These are phyloP conservation scores for Gyromitra esculenta DNA, from an alignment of 2,329 filamentous ascomycete genomes.

Conservation along the genomic window DNA sequence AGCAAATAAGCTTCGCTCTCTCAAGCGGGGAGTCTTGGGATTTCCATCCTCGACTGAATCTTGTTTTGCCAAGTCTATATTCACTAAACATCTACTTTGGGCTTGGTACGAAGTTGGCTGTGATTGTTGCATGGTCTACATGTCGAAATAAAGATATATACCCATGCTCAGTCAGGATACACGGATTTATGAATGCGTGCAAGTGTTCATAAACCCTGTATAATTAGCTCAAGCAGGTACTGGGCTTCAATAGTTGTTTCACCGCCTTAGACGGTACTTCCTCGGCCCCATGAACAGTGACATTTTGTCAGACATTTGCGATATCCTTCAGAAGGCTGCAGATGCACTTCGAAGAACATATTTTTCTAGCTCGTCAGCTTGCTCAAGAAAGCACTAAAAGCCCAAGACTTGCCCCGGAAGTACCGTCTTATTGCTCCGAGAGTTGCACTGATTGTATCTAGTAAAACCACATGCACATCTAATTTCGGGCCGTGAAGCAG, in stretches of 20 bases:
- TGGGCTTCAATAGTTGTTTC: not conserved
- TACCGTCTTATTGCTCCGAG: slow-evolving; percentile 27
- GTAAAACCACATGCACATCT: slow-evolving; percentile 13
- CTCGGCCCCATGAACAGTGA: not conserved
- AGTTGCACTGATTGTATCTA: slow-evolving; percentile 6
- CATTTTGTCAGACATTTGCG: not conserved
- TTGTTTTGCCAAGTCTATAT: not conserved
- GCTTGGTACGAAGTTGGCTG: not conserved
- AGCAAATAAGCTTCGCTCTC: too few relatives aligned
- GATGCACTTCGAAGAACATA: not conserved
- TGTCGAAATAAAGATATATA: slow-evolving; percentile 38
- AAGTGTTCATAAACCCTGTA: slow-evolving; percentile 18
- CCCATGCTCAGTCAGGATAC: slow-evolving; percentile 18
- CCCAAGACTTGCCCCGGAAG: slow-evolving; percentile 12
- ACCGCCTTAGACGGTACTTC: not conserved
- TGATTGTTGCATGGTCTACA: not conserved
- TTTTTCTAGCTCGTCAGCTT: slow-evolving; percentile 1
- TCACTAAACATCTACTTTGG: not conserved
- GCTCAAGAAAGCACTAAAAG: slow-evolving; percentile 4
- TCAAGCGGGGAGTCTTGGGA: too few relatives aligned
- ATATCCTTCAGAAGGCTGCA: not conserved
- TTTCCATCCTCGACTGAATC: too few relatives aligned
- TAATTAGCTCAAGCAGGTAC: slow-evolving; percentile 41
- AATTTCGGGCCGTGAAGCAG: slow-evolving; percentile 43
- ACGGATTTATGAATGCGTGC: not conserved